Evolutionary conservation across 257 asterid genomes (phyloP).

Genomic region (Salvia splendens): DNA sequence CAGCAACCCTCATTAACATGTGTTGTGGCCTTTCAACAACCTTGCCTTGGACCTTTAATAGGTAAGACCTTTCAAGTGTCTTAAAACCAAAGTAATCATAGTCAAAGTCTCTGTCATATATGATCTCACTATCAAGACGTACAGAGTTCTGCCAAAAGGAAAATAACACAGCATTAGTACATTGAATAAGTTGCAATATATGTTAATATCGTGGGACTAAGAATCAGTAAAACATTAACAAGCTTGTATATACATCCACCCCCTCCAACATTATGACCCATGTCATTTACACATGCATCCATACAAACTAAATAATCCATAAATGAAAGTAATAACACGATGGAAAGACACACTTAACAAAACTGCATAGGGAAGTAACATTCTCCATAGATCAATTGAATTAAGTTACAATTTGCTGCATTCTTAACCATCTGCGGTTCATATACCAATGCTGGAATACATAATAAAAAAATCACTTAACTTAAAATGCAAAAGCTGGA

Average conservation of each 20-base stretch:
- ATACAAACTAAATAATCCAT: neutral
- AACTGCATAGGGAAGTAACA: neutral
- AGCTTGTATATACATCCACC: neutral
- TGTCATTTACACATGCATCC: neutral
- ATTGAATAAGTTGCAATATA: neutral
- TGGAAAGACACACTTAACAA: neutral
- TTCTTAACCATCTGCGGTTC: neutral
- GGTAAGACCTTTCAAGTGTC: constrained; percentile 93
- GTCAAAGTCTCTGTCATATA: constrained; percentile 90
- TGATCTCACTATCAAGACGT: constrained; percentile 90
- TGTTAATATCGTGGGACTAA: neutral
- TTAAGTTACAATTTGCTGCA: neutral
- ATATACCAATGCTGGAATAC: neutral
- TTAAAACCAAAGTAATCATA: constrained; percentile 94
- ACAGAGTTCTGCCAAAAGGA: constrained; percentile 59
- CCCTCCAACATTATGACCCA: neutral
- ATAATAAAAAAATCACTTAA: neutral
- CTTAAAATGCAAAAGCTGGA: neutral
- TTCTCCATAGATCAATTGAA: neutral
- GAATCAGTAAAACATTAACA: neutral
- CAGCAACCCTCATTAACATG: constrained; percentile 97
- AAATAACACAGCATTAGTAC: no score
- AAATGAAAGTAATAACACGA: neutral
- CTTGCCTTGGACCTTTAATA: constrained; percentile 71
- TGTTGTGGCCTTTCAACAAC: constrained; percentile 98